Evolutionary conservation across 306 rosid genomes (phyloP).

Genomic region (Medicago arabica): DNA sequence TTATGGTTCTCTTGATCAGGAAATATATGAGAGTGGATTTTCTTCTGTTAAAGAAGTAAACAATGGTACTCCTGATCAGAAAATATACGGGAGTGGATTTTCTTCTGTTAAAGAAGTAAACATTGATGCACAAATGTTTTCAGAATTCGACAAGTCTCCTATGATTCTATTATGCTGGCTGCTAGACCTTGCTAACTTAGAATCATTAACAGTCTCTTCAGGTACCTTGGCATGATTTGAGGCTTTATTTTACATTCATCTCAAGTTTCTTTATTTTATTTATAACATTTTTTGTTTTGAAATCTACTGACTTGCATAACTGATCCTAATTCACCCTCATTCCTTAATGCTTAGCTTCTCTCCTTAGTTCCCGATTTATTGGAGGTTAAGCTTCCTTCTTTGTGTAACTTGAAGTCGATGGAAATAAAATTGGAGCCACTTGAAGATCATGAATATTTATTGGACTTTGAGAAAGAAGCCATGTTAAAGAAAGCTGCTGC

Average conservation of each 20-base stretch:
- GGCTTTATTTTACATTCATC: too few relatives aligned
- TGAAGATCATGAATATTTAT: too few relatives aligned
- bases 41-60: too few relatives aligned
- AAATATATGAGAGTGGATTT: too few relatives aligned
- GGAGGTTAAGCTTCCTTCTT: too few relatives aligned
- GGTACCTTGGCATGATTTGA: conserved; percentile 18
- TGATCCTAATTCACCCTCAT: background rate
- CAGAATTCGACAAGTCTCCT: background rate
- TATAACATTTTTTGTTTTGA: background rate
- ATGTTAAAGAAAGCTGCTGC: too few relatives aligned
- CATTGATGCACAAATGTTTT: background rate
- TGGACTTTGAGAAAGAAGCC: too few relatives aligned
- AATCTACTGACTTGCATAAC: background rate
- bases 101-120: conserved; percentile 16
- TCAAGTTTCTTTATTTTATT: background rate
- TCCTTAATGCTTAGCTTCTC: too few relatives aligned
- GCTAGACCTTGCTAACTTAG: conserved; percentile 2
- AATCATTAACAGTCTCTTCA: conserved; percentile 29
- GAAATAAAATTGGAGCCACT: too few relatives aligned
- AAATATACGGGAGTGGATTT: background rate
- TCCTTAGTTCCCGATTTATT: too few relatives aligned
- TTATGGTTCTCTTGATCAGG: background rate
- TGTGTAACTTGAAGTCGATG: too few relatives aligned
- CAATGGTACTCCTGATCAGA: background rate
- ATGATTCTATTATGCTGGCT: conserved; percentile 12